A percentile compares a stretch with the other conserved stretches of the same genome.
Conservation (phyloP, 164 flowering plant species). For the Vitis riparia region DNA sequence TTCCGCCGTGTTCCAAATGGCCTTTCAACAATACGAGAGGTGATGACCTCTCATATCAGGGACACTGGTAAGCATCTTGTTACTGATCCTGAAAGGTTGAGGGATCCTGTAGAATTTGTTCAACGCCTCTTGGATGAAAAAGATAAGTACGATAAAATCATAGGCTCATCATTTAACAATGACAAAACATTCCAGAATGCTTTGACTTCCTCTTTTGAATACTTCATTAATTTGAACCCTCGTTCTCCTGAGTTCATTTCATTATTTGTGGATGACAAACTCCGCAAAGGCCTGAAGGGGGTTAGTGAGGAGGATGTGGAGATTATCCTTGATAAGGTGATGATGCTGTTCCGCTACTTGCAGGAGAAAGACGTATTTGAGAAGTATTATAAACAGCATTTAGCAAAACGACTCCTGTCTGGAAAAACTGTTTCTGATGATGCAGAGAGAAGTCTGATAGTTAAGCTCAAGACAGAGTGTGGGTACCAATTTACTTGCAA, state of each 20-base stretch:
- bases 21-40: constrained; percentile 67
- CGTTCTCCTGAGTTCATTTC: constrained; percentile 76
- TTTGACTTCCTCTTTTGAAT: constrained; percentile 86
- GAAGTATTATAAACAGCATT: constrained; percentile 52
- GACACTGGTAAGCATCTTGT: constrained; percentile 88
- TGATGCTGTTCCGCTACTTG: constrained; percentile 60
- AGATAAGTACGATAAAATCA: constrained; percentile 83
- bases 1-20: constrained; percentile 82
- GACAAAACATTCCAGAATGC: constrained; percentile 95
- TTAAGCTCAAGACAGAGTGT: constrained; percentile 57
- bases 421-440: constrained; percentile 54
- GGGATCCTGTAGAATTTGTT: constrained; percentile 92
- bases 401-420: constrained; percentile 48
- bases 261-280: constrained; percentile 51
- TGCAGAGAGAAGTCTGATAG: constrained; percentile 53
- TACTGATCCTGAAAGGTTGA: constrained; percentile 86
- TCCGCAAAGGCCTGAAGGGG: constrained; percentile 48
- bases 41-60: constrained; percentile 84
- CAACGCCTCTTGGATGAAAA: constrained; percentile 82
- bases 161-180: constrained; percentile 62
- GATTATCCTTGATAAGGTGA: constrained; percentile 48
- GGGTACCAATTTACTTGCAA: constrained; percentile 55
- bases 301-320: constrained; percentile 53
- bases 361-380: constrained; percentile 59
- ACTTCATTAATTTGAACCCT: constrained; percentile 78